Evolutionary conservation across 192 early-diverging fungal species (phyloP).

Genomic region (Coemansia sp.): DNA sequence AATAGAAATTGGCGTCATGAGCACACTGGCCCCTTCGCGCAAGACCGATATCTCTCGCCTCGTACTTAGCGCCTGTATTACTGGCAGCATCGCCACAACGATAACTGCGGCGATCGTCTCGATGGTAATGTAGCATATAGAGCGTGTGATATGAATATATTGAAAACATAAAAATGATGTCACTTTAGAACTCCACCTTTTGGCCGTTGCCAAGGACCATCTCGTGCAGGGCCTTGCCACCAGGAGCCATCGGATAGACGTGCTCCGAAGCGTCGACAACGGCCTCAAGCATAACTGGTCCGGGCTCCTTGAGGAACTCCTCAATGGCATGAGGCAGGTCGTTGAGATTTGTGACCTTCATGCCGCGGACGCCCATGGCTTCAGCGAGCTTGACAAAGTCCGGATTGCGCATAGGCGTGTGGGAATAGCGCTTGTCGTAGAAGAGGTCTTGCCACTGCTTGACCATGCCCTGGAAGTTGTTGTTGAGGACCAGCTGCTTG

Average conservation of each 20-base stretch:
- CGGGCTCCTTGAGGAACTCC: slow-evolving; percentile 83
- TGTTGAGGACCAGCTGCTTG: slow-evolving; percentile 97
- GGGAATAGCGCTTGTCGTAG: slow-evolving; percentile 96
- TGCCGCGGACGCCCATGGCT: slow-evolving; percentile 87
- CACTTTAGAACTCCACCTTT: slow-evolving; percentile 36
- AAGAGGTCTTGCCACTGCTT: slow-evolving; percentile 95
- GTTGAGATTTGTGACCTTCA: slow-evolving; percentile 81
- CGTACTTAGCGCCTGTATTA: slow-evolving; percentile 78
- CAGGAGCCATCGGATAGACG: slow-evolving; percentile 97
- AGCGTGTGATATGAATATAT: not conserved
- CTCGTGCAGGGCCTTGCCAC: slow-evolving; percentile 91
- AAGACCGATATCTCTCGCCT: slow-evolving; percentile 72
- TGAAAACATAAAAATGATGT: not conserved
- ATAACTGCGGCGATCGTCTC: slow-evolving; percentile 84
- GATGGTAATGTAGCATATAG: slow-evolving; percentile 53
- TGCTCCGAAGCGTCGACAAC: slow-evolving; percentile 92
- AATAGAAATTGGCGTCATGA: slow-evolving; percentile 77
- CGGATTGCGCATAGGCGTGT: slow-evolving; percentile 94
- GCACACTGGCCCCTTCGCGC: slow-evolving; percentile 74
- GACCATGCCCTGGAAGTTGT: slow-evolving; percentile 99
- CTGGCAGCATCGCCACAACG: slow-evolving; percentile 79
- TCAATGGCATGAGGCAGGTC: slow-evolving; percentile 86
- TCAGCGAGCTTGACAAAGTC: slow-evolving; percentile 99
- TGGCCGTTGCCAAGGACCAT: slow-evolving; percentile 67
- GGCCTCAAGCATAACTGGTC: slow-evolving; percentile 91